Base-by-base conservation (phyloP, 2,329 filamentous ascomycete genomes). In the Colletotrichum sp. region DNA sequence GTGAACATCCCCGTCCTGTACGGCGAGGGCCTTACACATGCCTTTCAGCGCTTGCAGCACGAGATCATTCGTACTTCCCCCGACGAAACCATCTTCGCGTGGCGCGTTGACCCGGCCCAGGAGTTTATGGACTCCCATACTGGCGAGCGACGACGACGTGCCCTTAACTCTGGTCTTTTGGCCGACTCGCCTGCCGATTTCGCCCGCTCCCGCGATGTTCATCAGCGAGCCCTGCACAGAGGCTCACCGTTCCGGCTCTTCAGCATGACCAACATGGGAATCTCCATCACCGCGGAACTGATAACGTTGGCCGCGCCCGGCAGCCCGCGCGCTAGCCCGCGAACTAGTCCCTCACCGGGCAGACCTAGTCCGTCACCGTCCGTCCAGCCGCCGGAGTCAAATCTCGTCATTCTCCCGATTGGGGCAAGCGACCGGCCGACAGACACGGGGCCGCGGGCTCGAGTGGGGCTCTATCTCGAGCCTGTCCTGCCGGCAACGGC, bases 1-100 rank as follows among this genome's bases (percentile, higher is more conserved):
- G 77, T 83, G 26, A 80, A 78, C 30, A 81, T 83, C 77, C 77
- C 80, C 12, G 72, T 80, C 13, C 74, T 80, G 2, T 83, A 83
- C 64, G 80, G 82, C 28, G 82, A 83, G 66, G 81, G 81, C 32
- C 70, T 75, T 4, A 34, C 24, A 16, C 76, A 75, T 32, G 79
- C 81, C 3, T 82, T 81, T 66, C 72, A 72, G 43, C 69, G 81
- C 55, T n/a, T 80, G 21, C 77, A 80, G 64, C 68, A 76, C 36
- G 65, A 75, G 39, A 75, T 77, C 72, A 68, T 77, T 26, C 43
- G 60, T 6, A 63, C 72, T 6, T 72, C 72, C 4, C 68, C 68
- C 12, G 75, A 77, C 68, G 72, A 77, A 28, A 72, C 75, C 6
- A 71, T 77, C 36, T 77, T 77, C 39, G 75, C 75, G 4, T 77